Conservation (phyloP, 2,329 filamentous ascomycete species). For the Fusarium austroafricanum region DNA sequence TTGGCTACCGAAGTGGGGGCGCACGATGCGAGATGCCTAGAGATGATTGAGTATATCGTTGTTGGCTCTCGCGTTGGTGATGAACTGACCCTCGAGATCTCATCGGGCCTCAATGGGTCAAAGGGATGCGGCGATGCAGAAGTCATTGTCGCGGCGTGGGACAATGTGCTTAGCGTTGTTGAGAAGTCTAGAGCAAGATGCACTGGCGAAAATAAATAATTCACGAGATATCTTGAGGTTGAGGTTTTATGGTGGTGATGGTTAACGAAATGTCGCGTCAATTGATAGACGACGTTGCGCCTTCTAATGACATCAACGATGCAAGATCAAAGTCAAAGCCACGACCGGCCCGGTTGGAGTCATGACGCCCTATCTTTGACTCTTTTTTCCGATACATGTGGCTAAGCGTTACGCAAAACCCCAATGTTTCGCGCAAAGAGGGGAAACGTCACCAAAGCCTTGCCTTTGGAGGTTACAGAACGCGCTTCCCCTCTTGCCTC, state of each 20-base stretch:
- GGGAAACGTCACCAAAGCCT: conserved; percentile 4
- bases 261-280: not conserved
- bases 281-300: not conserved
- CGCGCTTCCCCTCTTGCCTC: conserved; percentile 6
- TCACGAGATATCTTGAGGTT: not conserved
- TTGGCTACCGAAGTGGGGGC: conserved; percentile 33
- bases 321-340: not conserved
- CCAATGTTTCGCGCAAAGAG: not conserved
- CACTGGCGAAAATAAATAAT: too few relatives aligned
- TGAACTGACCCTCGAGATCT: conserved; percentile 40
- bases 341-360: conserved; percentile 1
- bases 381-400: not conserved
- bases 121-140: conserved; percentile 35
- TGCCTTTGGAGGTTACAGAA: conserved; percentile 9
- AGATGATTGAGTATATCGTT: not conserved
- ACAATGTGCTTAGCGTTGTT: not conserved
- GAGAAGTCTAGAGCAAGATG: too few relatives aligned
- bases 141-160: not conserved
- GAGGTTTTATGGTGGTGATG: too few relatives aligned
- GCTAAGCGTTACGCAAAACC: not conserved
- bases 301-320: conserved; percentile 8
- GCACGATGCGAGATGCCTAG: conserved; percentile 43
- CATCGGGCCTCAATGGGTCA: conserved; percentile 44
- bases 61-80: fast-evolving
- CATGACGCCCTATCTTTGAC: not conserved